A percentile compares a stretch with the other conserved stretches of the same genome.
Evolutionary conservation across 2,329 filamentous ascomycete genomes (phyloP).

Genomic region (Juglanconis sp.): DNA sequence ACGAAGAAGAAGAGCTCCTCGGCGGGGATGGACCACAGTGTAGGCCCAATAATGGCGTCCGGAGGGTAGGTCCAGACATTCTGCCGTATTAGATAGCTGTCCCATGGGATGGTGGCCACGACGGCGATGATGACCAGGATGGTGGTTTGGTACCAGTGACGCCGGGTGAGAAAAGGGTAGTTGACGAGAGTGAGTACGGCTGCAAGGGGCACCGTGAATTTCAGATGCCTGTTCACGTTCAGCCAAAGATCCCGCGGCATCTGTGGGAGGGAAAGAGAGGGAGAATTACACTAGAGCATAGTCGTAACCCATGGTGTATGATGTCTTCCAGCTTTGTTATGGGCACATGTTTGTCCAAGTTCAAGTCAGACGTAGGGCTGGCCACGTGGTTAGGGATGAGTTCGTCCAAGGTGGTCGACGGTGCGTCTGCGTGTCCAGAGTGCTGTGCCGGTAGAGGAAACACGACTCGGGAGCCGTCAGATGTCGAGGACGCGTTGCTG

Average conservation of each 20-base stretch:
- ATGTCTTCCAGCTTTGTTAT: neutral
- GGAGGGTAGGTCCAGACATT: constrained; percentile 70
- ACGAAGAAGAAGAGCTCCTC: constrained; percentile 78
- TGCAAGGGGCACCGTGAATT: constrained; percentile 65
- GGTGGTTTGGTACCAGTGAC: constrained; percentile 60
- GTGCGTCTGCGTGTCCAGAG: neutral
- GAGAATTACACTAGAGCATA: constrained; percentile 23
- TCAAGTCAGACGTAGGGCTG: neutral
- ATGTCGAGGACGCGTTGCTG: no score
- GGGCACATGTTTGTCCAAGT: constrained; percentile 3
- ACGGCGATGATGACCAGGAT: constrained; percentile 64
- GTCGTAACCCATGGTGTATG: constrained; percentile 23
- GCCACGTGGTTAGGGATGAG: neutral
- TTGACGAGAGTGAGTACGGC: constrained; percentile 56
- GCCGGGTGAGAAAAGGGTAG: constrained; percentile 57
- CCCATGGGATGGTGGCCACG: constrained; percentile 69
- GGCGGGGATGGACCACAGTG: constrained; percentile 60
- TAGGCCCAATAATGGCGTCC: constrained; percentile 61
- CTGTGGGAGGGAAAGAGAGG: neutral
- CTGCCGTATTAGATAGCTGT: constrained; percentile 68
- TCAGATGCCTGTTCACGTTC: constrained; percentile 49
- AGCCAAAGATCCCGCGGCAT: neutral
- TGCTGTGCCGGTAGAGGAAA: neutral
- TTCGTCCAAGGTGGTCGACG: neutral
- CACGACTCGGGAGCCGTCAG: no score